Evolutionary conservation across 1,284 basidiomycete species (phyloP).

Genomic region (Naganishia liquefaciens): DNA sequence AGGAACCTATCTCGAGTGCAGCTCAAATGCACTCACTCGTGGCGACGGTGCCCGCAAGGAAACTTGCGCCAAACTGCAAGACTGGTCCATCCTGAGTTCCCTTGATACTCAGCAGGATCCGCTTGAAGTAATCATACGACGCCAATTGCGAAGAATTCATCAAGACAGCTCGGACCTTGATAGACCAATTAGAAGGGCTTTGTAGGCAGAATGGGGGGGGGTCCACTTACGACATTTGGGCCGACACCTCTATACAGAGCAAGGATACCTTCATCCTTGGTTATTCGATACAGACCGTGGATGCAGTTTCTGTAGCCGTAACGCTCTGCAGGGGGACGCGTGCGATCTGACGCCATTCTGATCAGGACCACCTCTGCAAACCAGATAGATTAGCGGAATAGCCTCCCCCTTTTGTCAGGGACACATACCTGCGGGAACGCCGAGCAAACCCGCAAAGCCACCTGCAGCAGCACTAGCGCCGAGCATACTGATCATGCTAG

Average conservation of each 20-base stretch:
- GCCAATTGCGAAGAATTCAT: slow-evolving; percentile 59
- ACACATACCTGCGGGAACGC: slow-evolving; percentile 48
- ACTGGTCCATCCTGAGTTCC: slow-evolving; percentile 56
- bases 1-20: background rate
- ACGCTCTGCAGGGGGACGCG: slow-evolving; percentile 45
- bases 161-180: slow-evolving; percentile 55
- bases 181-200: background rate
- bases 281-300: slow-evolving; percentile 55
- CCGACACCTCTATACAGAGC: slow-evolving; percentile 56
- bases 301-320: slow-evolving; percentile 53
- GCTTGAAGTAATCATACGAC: slow-evolving; percentile 60
- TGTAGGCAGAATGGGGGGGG: background rate
- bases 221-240: slow-evolving; percentile 56
- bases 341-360: slow-evolving; percentile 51
- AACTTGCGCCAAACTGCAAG: slow-evolving; percentile 56
- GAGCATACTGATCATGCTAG: slow-evolving; percentile 47
- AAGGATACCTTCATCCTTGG: slow-evolving; percentile 54
- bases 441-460: slow-evolving; percentile 43
- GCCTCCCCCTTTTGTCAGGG: slow-evolving; percentile 2
- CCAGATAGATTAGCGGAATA: background rate
- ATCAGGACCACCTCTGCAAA: slow-evolving; percentile 34
- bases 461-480: slow-evolving; percentile 42
- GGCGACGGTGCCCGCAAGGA: slow-evolving; percentile 59
- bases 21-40: slow-evolving; percentile 47
- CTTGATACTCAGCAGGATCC: slow-evolving; percentile 49